Evolutionary conservation across 192 early-diverging fungal genomes (phyloP).

Genomic region (Backusella tarrabulga): DNA sequence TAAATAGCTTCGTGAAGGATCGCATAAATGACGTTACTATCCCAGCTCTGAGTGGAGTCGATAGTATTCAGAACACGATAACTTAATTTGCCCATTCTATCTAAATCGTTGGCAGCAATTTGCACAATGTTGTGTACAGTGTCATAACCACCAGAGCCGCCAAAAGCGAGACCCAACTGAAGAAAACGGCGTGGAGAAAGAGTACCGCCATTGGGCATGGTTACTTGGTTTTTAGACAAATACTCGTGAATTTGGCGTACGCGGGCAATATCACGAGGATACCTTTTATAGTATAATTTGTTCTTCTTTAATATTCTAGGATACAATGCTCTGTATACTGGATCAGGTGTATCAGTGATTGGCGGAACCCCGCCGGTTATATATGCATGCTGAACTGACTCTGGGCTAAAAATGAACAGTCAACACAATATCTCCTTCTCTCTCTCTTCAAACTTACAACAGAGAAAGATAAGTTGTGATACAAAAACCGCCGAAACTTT

Average conservation of each 20-base stretch:
- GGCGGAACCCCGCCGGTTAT: conserved; percentile 73
- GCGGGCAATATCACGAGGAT: conserved; percentile 57
- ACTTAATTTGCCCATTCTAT: conserved; percentile 35
- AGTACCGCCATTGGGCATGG: conserved; percentile 56
- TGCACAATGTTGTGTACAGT: conserved; percentile 55
- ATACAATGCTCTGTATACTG: conserved; percentile 60
- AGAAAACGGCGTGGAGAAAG: conserved; percentile 66
- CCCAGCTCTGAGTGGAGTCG: conserved; percentile 43
- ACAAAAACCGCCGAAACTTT: conserved; percentile 74
- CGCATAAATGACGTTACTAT: conserved; percentile 62
- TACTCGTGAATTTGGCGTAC: conserved; percentile 60
- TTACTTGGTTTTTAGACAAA: conserved; percentile 44
- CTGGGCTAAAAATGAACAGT: conserved; percentile 35
- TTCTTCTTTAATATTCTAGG: conserved; percentile 59
- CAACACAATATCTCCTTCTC: neutral
- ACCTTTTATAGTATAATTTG: conserved; percentile 62
- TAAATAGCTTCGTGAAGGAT: conserved; percentile 69
- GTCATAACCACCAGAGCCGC: conserved; percentile 63
- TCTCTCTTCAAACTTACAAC: conserved; percentile 44
- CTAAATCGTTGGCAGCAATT: conserved; percentile 43
- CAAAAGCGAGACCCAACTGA: conserved; percentile 65
- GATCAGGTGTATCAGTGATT: conserved; percentile 57
- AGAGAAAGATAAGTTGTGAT: conserved; percentile 64
- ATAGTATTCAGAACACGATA: conserved; percentile 43
- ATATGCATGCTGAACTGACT: conserved; percentile 57